A percentile compares a stretch with the other conserved stretches of the same genome.
Evolutionary conservation across 441 rosid genomes (phyloP).

Genomic region (Gossypium davidsonii): DNA sequence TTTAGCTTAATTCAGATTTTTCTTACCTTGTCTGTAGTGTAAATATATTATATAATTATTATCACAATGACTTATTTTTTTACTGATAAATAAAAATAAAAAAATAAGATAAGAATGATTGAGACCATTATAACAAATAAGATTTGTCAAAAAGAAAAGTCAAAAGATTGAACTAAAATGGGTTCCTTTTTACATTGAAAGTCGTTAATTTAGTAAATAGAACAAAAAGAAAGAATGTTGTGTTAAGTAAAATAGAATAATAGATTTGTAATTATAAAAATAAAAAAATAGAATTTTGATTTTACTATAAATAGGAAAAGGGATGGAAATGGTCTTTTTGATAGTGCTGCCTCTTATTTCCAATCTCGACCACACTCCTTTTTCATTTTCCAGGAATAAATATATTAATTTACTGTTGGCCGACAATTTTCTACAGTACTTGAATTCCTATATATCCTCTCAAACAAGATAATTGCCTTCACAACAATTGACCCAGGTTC

Average conservation of each 20-base stretch:
- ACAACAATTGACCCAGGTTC: conserved; percentile 79
- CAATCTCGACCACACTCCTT: no score
- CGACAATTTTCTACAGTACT: not conserved
- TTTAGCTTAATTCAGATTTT: not conserved
- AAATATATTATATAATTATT: not conserved
- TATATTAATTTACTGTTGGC: not conserved
- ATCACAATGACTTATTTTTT: not conserved
- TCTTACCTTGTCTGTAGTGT: not conserved
- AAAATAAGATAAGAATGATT: not conserved
- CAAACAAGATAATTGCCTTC: conserved; percentile 45
- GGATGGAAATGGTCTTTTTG: no score
- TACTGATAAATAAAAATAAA: not conserved
- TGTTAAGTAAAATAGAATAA: not conserved
- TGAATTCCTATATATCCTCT: not conserved
- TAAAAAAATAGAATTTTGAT: not conserved
- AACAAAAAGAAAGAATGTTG: not conserved
- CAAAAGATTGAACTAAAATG: not conserved
- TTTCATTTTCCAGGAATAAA: no score
- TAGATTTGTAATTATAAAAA: not conserved
- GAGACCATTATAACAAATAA: not conserved
- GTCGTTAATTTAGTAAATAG: not conserved
- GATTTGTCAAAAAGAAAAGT: not conserved
- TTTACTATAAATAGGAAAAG: not conserved
- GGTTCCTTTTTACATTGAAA: not conserved
- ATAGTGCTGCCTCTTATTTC: no score